Evolutionary conservation across 73 alveolate species (phyloP), one percentile per base, ranked within the genome.

Genomic region (Diophrys appendiculata): DNA sequence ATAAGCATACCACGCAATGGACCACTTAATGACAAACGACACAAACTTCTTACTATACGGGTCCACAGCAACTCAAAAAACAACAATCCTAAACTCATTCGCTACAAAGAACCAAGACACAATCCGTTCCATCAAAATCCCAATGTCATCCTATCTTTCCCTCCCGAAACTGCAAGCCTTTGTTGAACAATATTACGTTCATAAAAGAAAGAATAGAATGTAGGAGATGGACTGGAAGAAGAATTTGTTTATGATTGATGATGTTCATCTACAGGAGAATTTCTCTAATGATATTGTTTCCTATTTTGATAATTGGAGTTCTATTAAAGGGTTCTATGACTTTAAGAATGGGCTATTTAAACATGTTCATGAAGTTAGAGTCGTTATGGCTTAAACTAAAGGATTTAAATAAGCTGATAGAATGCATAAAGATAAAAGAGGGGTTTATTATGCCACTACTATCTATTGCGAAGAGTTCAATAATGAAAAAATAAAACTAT

Each of bases 291-390:
- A 77, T 33, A 24, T 78, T 1, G 52, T 80, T 0, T 88, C 77
- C 53, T 85, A 78, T 77, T 29, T 78, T 3, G 52, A 88, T 24
- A 85, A 74, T 31, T 85, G 92, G 92, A 56, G 82, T 31, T 77
- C 43, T n/a, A 76, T 77, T 52, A 54, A 80, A 29, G 92, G 92
- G 26, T 85, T 78, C 77, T 85, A 78, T 65, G 85, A 85, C 54
- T 27, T 85, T n/a, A 64, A 78, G 34, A 34, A 33, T 22, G 93
- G 88, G 18, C 79, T 77, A 54, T 86, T 86, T 76, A 80, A 77
- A 54, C 72, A 68, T 26, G 60, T 86, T 11, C 79, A 76, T 3
- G 81, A 78, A 69, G 65, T 86, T 26, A 74, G 87, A 28, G 28
- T 81, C 0, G 8, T 78, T 24, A 72, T 68, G 76, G 83, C 93